Evolutionary conservation across 2,329 filamentous ascomycete genomes (phyloP).

Genomic region (Botrytis porri): DNA sequence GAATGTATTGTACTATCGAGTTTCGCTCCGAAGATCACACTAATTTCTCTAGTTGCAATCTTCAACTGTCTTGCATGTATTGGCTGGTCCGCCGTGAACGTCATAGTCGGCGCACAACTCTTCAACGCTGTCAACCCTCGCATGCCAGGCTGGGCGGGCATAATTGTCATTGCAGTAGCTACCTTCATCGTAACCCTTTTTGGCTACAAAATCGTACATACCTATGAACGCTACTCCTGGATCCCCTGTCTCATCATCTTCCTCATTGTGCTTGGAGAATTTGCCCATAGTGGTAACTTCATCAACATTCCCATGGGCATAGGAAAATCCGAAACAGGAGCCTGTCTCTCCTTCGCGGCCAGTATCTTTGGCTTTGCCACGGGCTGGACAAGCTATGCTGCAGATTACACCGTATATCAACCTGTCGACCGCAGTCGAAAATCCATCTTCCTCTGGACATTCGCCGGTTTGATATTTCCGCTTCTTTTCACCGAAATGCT

Average conservation of each 20-base stretch:
- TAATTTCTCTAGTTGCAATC: slow-evolving; percentile 50
- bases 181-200: slow-evolving; percentile 71
- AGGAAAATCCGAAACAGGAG: slow-evolving; percentile 58
- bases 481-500: slow-evolving; percentile 73
- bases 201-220: slow-evolving; percentile 72
- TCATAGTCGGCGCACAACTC: slow-evolving; percentile 76
- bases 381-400: slow-evolving; percentile 71
- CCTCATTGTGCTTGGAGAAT: slow-evolving; percentile 65
- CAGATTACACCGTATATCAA: slow-evolving; percentile 80
- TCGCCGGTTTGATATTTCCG: slow-evolving; percentile 65
- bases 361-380: slow-evolving; percentile 67
- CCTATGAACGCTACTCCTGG: slow-evolving; percentile 74
- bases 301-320: slow-evolving; percentile 55
- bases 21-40: background rate
- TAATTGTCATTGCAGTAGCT: slow-evolving; percentile 67
- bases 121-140: slow-evolving; percentile 68
- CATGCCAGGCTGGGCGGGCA: slow-evolving; percentile 70
- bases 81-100: slow-evolving; percentile 75
- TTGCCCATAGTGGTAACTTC: slow-evolving; percentile 66
- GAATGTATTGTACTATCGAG: slow-evolving; percentile 20
- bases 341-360: slow-evolving; percentile 62
- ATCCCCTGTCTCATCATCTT: slow-evolving; percentile 71
- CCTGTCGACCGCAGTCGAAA: slow-evolving; percentile 56
- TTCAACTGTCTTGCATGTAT: slow-evolving; percentile 70
- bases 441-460: slow-evolving; percentile 68